Evolutionary conservation across 2,329 filamentous ascomycete species (phyloP), one percentile per base, ranked within the genome.

Genomic region (Emericellopsis cladophorae): DNA sequence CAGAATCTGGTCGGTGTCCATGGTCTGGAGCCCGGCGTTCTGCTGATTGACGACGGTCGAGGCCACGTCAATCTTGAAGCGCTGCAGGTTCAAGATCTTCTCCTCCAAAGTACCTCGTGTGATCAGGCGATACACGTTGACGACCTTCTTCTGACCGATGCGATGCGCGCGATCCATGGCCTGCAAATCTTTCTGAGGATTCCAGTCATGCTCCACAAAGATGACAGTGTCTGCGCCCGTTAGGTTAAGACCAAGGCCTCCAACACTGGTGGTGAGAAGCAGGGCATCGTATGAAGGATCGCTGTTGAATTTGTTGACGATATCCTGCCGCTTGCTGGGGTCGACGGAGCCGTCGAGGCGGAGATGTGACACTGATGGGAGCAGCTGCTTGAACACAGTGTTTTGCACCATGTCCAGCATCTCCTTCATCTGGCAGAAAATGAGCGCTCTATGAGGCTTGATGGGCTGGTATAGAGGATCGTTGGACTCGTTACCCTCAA

Each of bases 341-440:
- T 95, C 92, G 11, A 98, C 88, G 7, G 80, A 80, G 26, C 92
- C 92, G 52, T 98, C 93, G 29, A 98, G 76, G n/a, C 93, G 84
- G 43, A 96, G 76, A 56, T 83, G 95, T 31, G 93, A 92, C 6
- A 95, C 89, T 0, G 82, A 84, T 1, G 92, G 92, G n/a, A 98
- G 73, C 63, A 96, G 73, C 54, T 84, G 83, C 59, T 86, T 87
- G 32, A 98, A 66, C 1, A 98, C 92, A 43, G 90, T 89, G 52
- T 84, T 87, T 57, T 96, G 89, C 3, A 98, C 93, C 77, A 98
- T 96, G 60, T 98, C 92, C 21, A 98, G 73, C 93, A 98, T 98
- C 60, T 98, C 92, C 64, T 98, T 98, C 87, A 98, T 95, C 59
- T 98, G 92, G 54, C 92, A 98, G 70, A 98, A 98, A 49, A 98